Evolutionary conservation across 1,139 yeast species (phyloP), one percentile per base, ranked within the genome.

Genomic region (Candida sp.): DNA sequence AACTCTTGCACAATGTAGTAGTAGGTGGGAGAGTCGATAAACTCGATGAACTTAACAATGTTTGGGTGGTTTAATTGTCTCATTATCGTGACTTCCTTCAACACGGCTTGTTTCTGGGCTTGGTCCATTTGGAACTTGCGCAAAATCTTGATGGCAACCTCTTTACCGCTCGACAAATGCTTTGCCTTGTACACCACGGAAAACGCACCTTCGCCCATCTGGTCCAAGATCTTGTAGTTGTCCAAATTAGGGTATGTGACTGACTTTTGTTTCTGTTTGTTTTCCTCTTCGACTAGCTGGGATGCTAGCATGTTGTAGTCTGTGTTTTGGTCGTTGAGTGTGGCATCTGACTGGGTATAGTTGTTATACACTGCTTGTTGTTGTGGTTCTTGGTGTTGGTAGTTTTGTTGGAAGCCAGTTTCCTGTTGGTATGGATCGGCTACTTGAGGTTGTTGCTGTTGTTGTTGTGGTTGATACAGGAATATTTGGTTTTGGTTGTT

Each of bases 201-300:
- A 68, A 94, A 94, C 0, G 99, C 96, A 7, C 99, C 99, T 67
- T 93, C 96, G 2, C 98, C 97, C 52, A 91, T 78, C 63, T 86
- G 86, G 49, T 85, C 86, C 44, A 84, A 68, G 31, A 85, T 77
- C 45, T 75, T 74, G 62, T 89, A 90, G 53, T 72, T 68, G 5
- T 75, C 73, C 51, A 77, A 67, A 42, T 68, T 68, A 3, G 81
- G 83, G 57, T 81, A 84, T 47, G 72, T 66, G 23, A 77, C 59
- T 60, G 67, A 49, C 65, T 66, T 52, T 66, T 67, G 58, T 66
- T 67, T 59, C 68, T 68, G 66, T 38, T 65, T 68, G 37, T 75
- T 76, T 62, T 87, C 92, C 61, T 86, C 87, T 51, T 81, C 84
- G 33, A 88, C 89, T 49, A 87, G 74, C 52, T 83, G 84, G 42